A percentile compares a stretch with the other conserved stretches of the same genome.
These are phyloP conservation scores for Penicillium subrubescens DNA, from an alignment of 495 filamentous ascomycete species.

Conservation along the genomic window DNA sequence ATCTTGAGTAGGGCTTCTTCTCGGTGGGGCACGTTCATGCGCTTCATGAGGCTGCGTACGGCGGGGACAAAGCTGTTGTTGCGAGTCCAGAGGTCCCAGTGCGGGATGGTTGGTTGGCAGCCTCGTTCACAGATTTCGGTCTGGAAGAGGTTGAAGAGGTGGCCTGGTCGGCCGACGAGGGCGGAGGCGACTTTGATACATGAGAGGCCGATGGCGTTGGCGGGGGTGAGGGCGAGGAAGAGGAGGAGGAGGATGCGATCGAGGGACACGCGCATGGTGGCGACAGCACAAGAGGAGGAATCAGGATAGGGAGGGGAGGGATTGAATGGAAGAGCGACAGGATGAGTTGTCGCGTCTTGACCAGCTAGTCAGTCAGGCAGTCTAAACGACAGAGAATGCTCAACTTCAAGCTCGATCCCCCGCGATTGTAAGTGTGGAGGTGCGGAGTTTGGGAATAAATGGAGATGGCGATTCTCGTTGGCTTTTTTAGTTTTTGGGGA, in stretches of 20 bases:
- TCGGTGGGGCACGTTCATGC: conserved; percentile 37
- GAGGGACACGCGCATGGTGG: conserved; percentile 22
- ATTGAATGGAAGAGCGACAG: not conserved
- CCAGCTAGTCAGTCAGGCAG: not conserved
- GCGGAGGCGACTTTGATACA: conserved; percentile 45
- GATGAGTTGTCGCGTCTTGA: not conserved
- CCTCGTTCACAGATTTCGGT: conserved; percentile 44
- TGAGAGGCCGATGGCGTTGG: conserved; percentile 34
- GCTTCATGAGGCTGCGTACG: conserved; percentile 40
- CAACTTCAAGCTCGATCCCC: not conserved
- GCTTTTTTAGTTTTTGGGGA: not conserved
- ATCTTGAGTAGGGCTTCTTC: conserved; percentile 40
- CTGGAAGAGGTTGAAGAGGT: conserved; percentile 44
- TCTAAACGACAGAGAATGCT: not conserved
- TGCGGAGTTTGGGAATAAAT: conserved; percentile 6
- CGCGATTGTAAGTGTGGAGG: conserved; percentile 7
- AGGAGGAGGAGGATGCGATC: conserved; percentile 26
- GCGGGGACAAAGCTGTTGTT: conserved; percentile 47
- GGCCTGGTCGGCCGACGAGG: conserved; percentile 37
- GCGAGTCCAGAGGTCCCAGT: conserved; percentile 51
- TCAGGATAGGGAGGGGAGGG: not conserved
- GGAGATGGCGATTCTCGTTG: not conserved
- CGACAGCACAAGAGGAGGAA: not conserved
- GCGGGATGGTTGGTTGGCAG: conserved; percentile 45
- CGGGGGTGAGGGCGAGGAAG: conserved; percentile 24